phyloP scores from a whole-genome alignment of 768 basidiomycete genomes.

The Pholiota molesta region DNA sequence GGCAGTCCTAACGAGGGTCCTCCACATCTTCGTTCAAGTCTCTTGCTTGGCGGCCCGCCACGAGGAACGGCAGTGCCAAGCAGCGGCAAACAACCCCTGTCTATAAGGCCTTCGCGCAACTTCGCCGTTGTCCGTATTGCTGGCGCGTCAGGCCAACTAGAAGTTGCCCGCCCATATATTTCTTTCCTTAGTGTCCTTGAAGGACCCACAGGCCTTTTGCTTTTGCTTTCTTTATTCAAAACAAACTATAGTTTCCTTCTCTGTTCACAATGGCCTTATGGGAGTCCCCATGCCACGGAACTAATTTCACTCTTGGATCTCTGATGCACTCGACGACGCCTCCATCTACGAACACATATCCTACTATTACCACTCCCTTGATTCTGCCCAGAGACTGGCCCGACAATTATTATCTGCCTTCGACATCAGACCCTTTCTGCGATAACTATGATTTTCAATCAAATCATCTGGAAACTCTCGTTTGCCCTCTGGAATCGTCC shows the following conservation, averaged over 20 bases:
- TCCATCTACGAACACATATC: slow-evolving; percentile 13
- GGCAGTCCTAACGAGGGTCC: not conserved
- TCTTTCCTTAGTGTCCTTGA: slow-evolving; percentile 25
- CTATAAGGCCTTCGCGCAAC: slow-evolving; percentile 2
- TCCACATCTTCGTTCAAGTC: not conserved
- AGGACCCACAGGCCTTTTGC: slow-evolving; percentile 13
- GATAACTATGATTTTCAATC: slow-evolving; percentile 38
- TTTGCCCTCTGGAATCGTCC: slow-evolving; percentile 12
- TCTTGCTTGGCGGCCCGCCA: not conserved
- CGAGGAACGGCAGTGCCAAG: slow-evolving; percentile 12
- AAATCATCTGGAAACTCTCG: slow-evolving; percentile 30
- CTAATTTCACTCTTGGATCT: slow-evolving; percentile 13
- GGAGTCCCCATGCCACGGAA: slow-evolving; percentile 15
- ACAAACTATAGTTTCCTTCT: slow-evolving; percentile 22
- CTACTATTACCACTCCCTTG: slow-evolving; percentile 24
- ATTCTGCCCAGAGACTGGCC: slow-evolving; percentile 26
- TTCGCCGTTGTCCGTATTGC: slow-evolving; percentile 1
- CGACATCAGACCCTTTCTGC: slow-evolving; percentile 14
- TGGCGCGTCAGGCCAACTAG: slow-evolving; percentile 27
- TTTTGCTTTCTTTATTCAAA: slow-evolving; percentile 11
- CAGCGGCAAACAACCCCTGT: slow-evolving; percentile 18
- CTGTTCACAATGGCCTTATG: slow-evolving; percentile 16
- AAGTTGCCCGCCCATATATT: slow-evolving; percentile 30
- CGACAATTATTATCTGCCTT: slow-evolving; percentile 15
- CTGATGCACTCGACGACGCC: slow-evolving; percentile 8